These are phyloP conservation scores for Lathyrus aphaca DNA, from an alignment of 306 rosid species.

Conservation along the genomic window DNA sequence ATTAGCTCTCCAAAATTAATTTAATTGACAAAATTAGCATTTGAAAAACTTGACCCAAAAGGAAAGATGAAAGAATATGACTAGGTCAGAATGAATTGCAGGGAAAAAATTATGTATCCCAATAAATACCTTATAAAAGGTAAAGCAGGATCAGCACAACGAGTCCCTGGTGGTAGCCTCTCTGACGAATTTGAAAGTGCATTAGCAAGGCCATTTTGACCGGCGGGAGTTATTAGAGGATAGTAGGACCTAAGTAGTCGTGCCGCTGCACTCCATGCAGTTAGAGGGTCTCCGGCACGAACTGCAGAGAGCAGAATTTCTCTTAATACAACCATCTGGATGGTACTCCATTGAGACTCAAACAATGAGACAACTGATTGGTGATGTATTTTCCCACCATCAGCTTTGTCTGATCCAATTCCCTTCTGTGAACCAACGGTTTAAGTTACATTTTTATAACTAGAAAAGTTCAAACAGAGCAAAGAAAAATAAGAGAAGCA, in stretches of 20 bases:
- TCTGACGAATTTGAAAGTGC: constrained; percentile 91
- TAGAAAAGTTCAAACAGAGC: constrained; percentile 15
- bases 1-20: constrained; percentile 32
- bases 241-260: constrained; percentile 90
- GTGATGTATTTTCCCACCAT: constrained; percentile 70
- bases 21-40: constrained; percentile 20
- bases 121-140: constrained; percentile 85
- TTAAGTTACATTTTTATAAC: constrained; percentile 33
- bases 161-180: constrained; percentile 90
- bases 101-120: constrained; percentile 20
- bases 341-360: constrained; percentile 97
- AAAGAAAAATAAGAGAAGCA: constrained; percentile 26
- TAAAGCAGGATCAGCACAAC: constrained; percentile 89
- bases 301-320: constrained; percentile 93
- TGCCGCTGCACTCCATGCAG: constrained; percentile 99
- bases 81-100: constrained; percentile 12
- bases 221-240: constrained; percentile 92
- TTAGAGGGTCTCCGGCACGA: constrained; percentile 98
- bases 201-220: constrained; percentile 91
- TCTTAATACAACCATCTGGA: constrained; percentile 95
- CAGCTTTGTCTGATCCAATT: constrained; percentile 62
- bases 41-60: constrained; percentile 32
- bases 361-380: constrained; percentile 86
- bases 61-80: constrained; percentile 8
- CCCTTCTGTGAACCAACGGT: constrained; percentile 60